A percentile compares a stretch with the other conserved stretches of the same genome.
Conservation (phyloP, 2,329 filamentous ascomycete genomes). For the Rachicladosporium sp. region DNA sequence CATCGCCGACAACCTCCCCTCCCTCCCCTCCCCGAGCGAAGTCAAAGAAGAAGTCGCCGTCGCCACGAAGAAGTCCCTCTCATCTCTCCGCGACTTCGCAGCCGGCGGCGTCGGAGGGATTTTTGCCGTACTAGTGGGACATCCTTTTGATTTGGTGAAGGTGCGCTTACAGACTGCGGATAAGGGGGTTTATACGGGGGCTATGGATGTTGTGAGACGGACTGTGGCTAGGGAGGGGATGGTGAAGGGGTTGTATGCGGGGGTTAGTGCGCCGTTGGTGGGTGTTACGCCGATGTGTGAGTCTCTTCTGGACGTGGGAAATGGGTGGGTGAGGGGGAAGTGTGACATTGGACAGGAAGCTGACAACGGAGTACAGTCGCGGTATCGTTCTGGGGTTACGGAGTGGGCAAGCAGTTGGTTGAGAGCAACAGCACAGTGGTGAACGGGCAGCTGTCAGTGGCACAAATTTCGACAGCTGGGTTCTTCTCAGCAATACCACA, state of each 20-base stretch:
- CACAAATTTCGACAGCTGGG: conserved; percentile 78
- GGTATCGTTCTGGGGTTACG: conserved; percentile 73
- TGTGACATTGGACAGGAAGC: neutral
- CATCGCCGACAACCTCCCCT: neutral
- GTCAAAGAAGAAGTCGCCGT: conserved; percentile 41
- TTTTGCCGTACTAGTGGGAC: conserved; percentile 82
- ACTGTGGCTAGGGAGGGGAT: conserved; percentile 80
- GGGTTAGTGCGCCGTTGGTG: conserved; percentile 84
- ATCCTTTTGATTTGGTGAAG: conserved; percentile 96
- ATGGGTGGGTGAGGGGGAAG: neutral
- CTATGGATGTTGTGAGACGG: conserved; percentile 82
- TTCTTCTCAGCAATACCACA: conserved; percentile 97
- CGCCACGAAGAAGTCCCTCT: conserved; percentile 42
- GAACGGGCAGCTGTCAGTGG: conserved; percentile 64
- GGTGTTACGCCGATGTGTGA: conserved; percentile 98
- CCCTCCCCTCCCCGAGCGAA: conserved; percentile 29
- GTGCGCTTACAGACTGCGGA: conserved; percentile 94
- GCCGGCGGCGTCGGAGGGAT: conserved; percentile 89
- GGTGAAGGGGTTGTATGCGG: conserved; percentile 77
- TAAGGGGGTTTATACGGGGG: conserved; percentile 78
- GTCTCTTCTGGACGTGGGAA: conserved; percentile 27
- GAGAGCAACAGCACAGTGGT: conserved; percentile 51
- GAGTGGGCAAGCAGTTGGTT: conserved; percentile 85
- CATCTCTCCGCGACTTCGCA: conserved; percentile 65
- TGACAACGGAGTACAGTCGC: conserved; percentile 37